A percentile compares a stretch with the other conserved stretches of the same genome.
Conservation (phyloP, 352 stramenopile genomes). For the Phytophthora vignae region DNA sequence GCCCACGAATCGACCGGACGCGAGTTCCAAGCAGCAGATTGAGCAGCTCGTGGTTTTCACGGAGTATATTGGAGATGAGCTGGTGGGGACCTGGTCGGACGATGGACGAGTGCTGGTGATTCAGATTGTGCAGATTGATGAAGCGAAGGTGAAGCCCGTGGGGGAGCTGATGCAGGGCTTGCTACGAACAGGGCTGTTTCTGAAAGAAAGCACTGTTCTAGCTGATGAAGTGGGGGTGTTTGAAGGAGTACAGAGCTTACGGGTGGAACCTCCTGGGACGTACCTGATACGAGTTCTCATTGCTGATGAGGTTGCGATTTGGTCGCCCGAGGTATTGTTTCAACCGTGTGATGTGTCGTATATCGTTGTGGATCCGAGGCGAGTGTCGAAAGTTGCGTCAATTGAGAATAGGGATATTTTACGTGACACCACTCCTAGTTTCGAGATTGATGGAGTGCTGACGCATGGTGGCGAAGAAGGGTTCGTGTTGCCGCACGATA, state of each 20-base stretch:
- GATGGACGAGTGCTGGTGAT: constrained; percentile 56
- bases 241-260: constrained; percentile 40
- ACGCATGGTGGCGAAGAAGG: constrained; percentile 57
- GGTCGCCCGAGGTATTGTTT: constrained; percentile 30
- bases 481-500: constrained; percentile 51
- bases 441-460: constrained; percentile 56
- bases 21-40: constrained; percentile 43
- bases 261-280: constrained; percentile 44
- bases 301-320: constrained; percentile 8
- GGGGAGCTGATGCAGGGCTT: constrained; percentile 57
- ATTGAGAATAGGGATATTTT: background rate
- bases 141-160: constrained; percentile 42
- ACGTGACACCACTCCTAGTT: constrained; percentile 33
- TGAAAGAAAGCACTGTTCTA: constrained; percentile 4
- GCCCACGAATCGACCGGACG: constrained; percentile 57
- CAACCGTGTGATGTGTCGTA: constrained; percentile 27
- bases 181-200: constrained; percentile 27
- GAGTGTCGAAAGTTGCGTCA: background rate
- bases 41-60: constrained; percentile 57
- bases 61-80: constrained; percentile 63
- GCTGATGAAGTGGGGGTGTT: background rate
- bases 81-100: constrained; percentile 46
- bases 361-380: constrained; percentile 25
- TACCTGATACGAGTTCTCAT: constrained; percentile 40
- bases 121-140: constrained; percentile 47